Evolutionary conservation across 1,139 yeast species (phyloP).

Genomic region (Nadsonia starkeyi-henricii): DNA sequence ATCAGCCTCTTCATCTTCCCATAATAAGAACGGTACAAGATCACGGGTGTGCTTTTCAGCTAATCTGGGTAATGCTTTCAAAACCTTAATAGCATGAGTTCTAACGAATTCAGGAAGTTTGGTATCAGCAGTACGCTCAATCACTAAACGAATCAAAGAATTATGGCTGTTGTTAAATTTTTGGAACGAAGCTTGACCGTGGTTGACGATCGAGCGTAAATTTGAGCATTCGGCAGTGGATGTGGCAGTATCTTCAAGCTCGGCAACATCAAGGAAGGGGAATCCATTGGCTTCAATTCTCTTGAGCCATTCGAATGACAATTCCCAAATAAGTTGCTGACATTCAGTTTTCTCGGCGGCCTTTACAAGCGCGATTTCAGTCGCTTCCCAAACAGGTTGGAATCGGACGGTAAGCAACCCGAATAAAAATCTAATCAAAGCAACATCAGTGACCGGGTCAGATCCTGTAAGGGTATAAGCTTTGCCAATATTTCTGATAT

Average conservation of each 20-base stretch:
- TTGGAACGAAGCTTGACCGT: background rate
- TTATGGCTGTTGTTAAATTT: background rate
- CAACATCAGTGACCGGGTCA: constrained; percentile 26
- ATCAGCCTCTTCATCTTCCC: constrained; percentile 22
- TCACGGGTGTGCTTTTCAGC: constrained; percentile 49
- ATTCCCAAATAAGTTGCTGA: constrained; percentile 39
- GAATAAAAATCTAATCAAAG: constrained; percentile 45
- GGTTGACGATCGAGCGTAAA: background rate
- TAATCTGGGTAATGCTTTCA: constrained; percentile 42
- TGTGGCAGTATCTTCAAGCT: background rate
- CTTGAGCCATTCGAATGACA: constrained; percentile 30
- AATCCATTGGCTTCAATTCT: background rate
- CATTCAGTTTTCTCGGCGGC: constrained; percentile 31
- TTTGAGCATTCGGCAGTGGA: background rate
- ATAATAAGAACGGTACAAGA: constrained; percentile 35
- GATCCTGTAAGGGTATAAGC: constrained; percentile 32
- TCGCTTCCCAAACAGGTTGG: constrained; percentile 77
- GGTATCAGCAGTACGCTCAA: constrained; percentile 1
- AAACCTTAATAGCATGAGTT: constrained; percentile 35
- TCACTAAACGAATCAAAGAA: background rate
- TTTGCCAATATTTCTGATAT: constrained; percentile 49
- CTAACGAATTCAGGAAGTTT: constrained; percentile 30
- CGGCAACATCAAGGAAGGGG: background rate
- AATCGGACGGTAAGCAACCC: constrained; percentile 67
- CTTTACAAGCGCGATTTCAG: constrained; percentile 43